These are phyloP conservation scores for Diphasiastrum complanatum DNA, from an alignment of 83 land plant species.

Conservation along the genomic window DNA sequence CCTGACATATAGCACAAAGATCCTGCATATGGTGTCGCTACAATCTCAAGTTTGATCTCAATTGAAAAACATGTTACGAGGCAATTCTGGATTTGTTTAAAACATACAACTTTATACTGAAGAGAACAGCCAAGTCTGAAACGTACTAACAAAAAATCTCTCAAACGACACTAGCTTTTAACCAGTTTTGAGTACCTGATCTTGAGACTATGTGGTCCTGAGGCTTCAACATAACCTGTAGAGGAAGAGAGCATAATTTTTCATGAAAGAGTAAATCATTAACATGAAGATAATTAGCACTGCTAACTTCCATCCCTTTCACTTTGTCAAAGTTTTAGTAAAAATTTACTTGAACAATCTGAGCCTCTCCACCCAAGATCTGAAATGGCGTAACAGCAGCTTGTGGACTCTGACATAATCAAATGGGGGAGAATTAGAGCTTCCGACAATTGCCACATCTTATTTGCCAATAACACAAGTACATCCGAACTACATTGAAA, in stretches of 20 bases:
- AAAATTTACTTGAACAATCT: slow-evolving; percentile 92
- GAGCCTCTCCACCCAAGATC: slow-evolving; percentile 87
- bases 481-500: too few relatives aligned
- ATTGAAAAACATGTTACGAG: neutral
- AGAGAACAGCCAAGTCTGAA: too few relatives aligned
- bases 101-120: neutral
- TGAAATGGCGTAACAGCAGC: slow-evolving; percentile 67
- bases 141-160: neutral
- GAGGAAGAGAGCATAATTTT: neutral
- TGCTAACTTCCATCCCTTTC: too few relatives aligned
- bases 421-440: neutral
- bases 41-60: too few relatives aligned
- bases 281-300: neutral
- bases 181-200: slow-evolving; percentile 47
- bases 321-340: too few relatives aligned
- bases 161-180: neutral
- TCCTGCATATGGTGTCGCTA: slow-evolving; percentile 43
- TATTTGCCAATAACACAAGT: too few relatives aligned
- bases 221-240: slow-evolving; percentile 79
- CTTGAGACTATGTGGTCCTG: slow-evolving; percentile 63
- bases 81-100: neutral
- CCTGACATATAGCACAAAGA: slow-evolving; percentile 87
- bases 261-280: neutral
- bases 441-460: neutral
- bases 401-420: slow-evolving; percentile 57